Percentiles rank a stretch among this genome's conserved stretches.
Conservation (phyloP, 768 basidiomycete species). For the Lanmaoa rubissima region DNA sequence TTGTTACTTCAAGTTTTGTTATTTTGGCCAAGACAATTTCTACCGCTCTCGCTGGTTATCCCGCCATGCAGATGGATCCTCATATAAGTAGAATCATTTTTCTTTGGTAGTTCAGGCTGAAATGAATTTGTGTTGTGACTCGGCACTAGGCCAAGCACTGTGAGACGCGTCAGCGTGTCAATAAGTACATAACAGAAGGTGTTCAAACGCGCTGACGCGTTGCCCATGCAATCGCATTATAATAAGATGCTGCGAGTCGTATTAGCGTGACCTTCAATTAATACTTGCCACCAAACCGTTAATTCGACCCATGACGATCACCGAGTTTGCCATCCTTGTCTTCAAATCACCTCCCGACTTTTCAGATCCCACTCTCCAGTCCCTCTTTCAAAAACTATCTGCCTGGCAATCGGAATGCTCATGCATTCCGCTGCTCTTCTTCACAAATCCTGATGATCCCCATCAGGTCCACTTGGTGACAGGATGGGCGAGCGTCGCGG, state of each 20-base stretch:
- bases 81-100: conserved; percentile 4
- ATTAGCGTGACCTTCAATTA: neutral
- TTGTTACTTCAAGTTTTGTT: neutral
- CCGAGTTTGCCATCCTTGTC: conserved; percentile 41
- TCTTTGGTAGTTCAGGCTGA: neutral
- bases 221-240: neutral
- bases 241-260: neutral
- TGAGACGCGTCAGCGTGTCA: conserved; percentile 1
- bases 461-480: conserved; percentile 39
- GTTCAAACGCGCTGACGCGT: conserved; percentile 6
- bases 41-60: conserved; percentile 40
- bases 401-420: conserved; percentile 41
- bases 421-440: conserved; percentile 42
- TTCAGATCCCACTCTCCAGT: conserved; percentile 27
- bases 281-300: neutral
- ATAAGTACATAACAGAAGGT: neutral
- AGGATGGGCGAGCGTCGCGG: conserved; percentile 42
- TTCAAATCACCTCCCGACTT: conserved; percentile 33
- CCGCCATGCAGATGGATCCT: conserved; percentile 4
- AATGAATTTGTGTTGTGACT: neutral
- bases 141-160: neutral
- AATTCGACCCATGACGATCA: conserved; percentile 37
- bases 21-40: conserved; percentile 51
- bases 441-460: conserved; percentile 21
- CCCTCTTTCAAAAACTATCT: conserved; percentile 32